phyloP scores from a whole-genome alignment of 139 green algal species.

The Coelastrella sp. region DNA sequence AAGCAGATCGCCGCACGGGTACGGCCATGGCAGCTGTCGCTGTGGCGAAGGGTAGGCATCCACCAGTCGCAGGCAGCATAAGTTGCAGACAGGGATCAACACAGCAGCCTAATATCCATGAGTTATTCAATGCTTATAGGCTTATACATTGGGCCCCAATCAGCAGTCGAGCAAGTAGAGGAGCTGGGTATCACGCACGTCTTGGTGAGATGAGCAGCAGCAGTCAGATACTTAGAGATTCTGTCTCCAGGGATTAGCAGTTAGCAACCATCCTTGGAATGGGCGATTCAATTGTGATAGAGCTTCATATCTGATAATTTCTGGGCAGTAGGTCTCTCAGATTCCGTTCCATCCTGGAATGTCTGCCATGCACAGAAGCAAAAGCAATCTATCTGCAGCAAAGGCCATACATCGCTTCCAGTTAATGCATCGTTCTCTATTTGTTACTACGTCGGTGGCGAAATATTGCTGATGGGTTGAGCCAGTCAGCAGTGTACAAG shows the following conservation, averaged over 20 bases:
- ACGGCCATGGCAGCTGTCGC: not conserved
- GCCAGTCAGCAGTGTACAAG: no score
- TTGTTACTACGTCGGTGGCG: no score
- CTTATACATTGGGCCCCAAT: conserved; percentile 59
- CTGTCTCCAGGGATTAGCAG: no score
- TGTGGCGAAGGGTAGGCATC: conserved; percentile 19
- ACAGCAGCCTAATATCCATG: no score
- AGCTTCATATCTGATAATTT: no score
- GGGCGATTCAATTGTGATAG: no score
- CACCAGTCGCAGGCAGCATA: no score
- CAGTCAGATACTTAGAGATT: no score
- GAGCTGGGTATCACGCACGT: conserved; percentile 69
- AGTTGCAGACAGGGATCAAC: not conserved
- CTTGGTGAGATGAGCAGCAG: conserved; percentile 52
- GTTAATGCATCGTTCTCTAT: no score
- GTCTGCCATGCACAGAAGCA: not conserved
- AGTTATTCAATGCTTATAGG: conserved; percentile 41
- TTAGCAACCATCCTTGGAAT: no score
- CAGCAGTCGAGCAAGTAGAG: conserved; percentile 49
- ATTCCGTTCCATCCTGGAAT: not conserved
- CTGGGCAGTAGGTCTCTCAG: no score
- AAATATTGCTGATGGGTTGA: no score
- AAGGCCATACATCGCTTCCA: not conserved
- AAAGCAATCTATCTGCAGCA: not conserved
- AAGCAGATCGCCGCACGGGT: not conserved